Percentiles rank a stretch among this genome's conserved stretches.
These are phyloP conservation scores for Gloeopeniophorella convolvens DNA, from an alignment of 768 basidiomycete genomes.

Conservation along the genomic window DNA sequence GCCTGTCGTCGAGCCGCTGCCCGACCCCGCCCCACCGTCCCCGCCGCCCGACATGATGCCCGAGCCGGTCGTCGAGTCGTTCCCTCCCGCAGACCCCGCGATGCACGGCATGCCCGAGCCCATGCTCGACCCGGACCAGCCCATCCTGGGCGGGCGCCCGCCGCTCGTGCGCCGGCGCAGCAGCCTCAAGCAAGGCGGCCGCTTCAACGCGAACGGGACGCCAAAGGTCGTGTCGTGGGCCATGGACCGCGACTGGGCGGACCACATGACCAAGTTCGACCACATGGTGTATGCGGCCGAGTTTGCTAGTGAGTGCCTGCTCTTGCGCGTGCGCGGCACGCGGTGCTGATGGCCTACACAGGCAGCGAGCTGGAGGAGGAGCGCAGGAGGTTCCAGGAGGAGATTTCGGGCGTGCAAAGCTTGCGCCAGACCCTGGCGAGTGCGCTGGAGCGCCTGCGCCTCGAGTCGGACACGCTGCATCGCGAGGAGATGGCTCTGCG, in stretches of 20 bases:
- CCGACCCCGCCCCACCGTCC: background rate
- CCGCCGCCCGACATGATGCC: background rate
- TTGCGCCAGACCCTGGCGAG: constrained; percentile 48
- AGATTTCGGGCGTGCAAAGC: constrained; percentile 51
- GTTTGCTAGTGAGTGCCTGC: constrained; percentile 29
- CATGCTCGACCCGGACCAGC: constrained; percentile 20
- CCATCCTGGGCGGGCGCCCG: constrained; percentile 20
- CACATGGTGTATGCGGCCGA: constrained; percentile 37
- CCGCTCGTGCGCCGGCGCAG: constrained; percentile 47
- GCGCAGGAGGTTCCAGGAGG: constrained; percentile 51
- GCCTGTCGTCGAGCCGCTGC: background rate
- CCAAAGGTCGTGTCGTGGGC: constrained; percentile 73
- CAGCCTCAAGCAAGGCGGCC: constrained; percentile 47
- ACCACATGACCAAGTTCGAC: constrained; percentile 46
- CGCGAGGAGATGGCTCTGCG: constrained; percentile 36
- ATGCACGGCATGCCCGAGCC: background rate
- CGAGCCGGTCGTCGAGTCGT: background rate
- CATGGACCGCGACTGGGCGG: constrained; percentile 55
- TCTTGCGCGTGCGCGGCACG: background rate
- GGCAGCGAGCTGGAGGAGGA: constrained; percentile 56
- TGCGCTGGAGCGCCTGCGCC: constrained; percentile 33
- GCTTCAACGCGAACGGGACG: constrained; percentile 43
- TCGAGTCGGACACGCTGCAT: constrained; percentile 36
- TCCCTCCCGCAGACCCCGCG: too few relatives aligned
- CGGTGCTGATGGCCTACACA: constrained; percentile 24